Base-by-base conservation (phyloP, 2,329 filamentous ascomycete species). In the Dothidotthia symphoricarpi region DNA sequence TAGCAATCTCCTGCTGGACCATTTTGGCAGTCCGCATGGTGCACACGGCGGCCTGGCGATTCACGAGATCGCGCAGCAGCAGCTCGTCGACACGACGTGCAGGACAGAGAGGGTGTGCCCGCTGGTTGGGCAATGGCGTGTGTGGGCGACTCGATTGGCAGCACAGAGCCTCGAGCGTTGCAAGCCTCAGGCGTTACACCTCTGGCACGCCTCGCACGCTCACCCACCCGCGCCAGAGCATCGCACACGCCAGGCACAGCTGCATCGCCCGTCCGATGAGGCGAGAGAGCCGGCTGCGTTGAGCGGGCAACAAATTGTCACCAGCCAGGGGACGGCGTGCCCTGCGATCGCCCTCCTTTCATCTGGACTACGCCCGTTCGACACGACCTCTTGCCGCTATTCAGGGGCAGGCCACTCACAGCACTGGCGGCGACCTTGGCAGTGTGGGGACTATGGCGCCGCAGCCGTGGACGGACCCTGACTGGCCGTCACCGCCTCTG, bases 321-420 rank as follows among this genome's bases (percentile, higher is more conserved):
- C 40, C 27, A 30, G 24, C n/a, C n/a, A n/a, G n/a, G 37, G 42
- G 31, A 41, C 40, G 41, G 48, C 34, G 41, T 39, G 43, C 40
- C 19, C 22, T 40, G 34, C 31, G 39, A 53, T 51, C 42, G 30
- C 33, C 46, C 31, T 47, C 50, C 51, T 48, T 49, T 53, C 51
- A 54, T 56, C 51, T 52, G 25, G n/a, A 36, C 30, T 32, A 43
- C 29, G 36, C 36, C 41, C 28, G 14, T 36, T 43, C 8, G 15
- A 29, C 34, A 24, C 24, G 24, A 36, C 28, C 26, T 29, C 32
- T 30, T 35, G 28, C 41, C 41, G 41, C 32, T 28, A 25, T 29
- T 43, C 41, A 43, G 41, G 41, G 41, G 41, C 24, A 32, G 36
- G 28, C 41, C 41, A 43, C 39, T 36, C 36, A 39, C 17, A 43